phyloP scores from a whole-genome alignment of 2,329 filamentous ascomycete genomes.

The Colletotrichum cuscutae region DNA sequence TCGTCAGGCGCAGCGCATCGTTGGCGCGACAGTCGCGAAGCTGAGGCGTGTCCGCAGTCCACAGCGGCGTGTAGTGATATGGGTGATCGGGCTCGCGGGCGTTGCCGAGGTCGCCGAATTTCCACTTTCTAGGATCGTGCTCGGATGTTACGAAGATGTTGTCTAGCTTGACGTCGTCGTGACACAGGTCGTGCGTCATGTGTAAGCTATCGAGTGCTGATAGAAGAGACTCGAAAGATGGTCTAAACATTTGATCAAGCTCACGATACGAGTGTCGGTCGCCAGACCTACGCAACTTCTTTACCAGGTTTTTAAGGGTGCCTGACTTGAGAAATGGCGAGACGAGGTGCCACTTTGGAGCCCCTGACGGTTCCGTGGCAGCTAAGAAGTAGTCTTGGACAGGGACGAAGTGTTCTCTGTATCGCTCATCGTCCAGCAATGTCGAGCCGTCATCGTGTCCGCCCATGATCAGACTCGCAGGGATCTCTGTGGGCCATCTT shows the following conservation, averaged over 20 bases:
- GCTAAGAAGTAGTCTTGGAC: conserved; percentile 45
- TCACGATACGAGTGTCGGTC: conserved; percentile 37
- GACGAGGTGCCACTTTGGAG: conserved; percentile 42
- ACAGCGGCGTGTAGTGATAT: conserved; percentile 44
- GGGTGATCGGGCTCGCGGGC: conserved; percentile 42
- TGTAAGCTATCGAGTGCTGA: conserved; percentile 41
- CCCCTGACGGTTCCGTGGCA: conserved; percentile 14
- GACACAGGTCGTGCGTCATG: conserved; percentile 40
- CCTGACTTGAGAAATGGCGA: conserved; percentile 42
- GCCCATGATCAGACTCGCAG: conserved; percentile 43
- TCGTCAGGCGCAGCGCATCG: conserved; percentile 44
- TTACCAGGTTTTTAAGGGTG: conserved; percentile 40
- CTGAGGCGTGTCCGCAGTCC: conserved; percentile 43
- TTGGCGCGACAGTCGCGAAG: conserved; percentile 45
- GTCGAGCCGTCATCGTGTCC: conserved; percentile 32
- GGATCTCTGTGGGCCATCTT: conserved; percentile 47
- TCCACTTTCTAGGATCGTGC: conserved; percentile 39
- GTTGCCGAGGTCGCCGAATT: conserved; percentile 46
- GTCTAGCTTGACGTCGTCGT: conserved; percentile 47
- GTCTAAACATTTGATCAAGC: conserved; percentile 42
- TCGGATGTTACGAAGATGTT: conserved; percentile 43
- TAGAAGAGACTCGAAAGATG: conserved; percentile 43
- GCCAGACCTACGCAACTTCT: conserved; percentile 35
- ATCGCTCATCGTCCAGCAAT: conserved; percentile 2
- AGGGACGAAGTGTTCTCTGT: conserved; percentile 39